Base-by-base conservation (phyloP, 2,329 filamentous ascomycete species). In the Metarhizium humberi region DNA sequence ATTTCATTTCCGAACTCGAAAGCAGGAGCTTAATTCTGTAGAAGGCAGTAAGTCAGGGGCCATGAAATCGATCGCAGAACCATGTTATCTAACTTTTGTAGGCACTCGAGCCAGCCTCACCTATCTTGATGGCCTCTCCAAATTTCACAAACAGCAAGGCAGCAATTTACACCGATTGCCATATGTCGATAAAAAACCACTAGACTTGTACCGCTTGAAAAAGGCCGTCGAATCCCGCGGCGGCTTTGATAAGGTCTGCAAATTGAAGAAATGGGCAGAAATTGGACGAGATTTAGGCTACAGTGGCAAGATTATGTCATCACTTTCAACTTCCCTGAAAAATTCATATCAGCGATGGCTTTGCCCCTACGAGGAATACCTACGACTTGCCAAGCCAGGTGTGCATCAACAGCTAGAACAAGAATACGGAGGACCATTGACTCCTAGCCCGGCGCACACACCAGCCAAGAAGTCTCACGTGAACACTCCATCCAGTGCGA, bases 301-400 rank as follows among this genome's bases (percentile, higher is more conserved):
- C 72, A 97, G 92, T 67, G 94, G 94, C 67, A 99, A 99, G 76
- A 99, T 99, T 60, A 99, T 99, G 94, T 97, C 92, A 2, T 97
- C 94, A 8, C 76, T 99, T 50, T 99, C 94, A 6, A 99, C 94
- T 0, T 97, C 94, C 5, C 80, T 99, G 46, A 99, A 97, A 70
- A 99, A 99, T 70, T 97, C 94, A 0, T 99, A 95, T 64, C 91
- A 96, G 69, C 86, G 92, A 72, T 99, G 94, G 90, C 84, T 99
- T 3, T 90, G 91, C 66, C 94, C 94, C 0, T 99, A 97, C 64
- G 94, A 99, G 71, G 91, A 97, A 59, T 99, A 96, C 67, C 75
- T 99, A 47, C 83, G 88, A 53, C 77, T 92, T 14, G 92, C 90
- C 53, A 97, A 96, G 69, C 94, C 94, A 3, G 90, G 91, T 34